Evolutionary conservation across 345 rosid genomes (phyloP).

Genomic region (rapeseed (Brassica napus)): DNA sequence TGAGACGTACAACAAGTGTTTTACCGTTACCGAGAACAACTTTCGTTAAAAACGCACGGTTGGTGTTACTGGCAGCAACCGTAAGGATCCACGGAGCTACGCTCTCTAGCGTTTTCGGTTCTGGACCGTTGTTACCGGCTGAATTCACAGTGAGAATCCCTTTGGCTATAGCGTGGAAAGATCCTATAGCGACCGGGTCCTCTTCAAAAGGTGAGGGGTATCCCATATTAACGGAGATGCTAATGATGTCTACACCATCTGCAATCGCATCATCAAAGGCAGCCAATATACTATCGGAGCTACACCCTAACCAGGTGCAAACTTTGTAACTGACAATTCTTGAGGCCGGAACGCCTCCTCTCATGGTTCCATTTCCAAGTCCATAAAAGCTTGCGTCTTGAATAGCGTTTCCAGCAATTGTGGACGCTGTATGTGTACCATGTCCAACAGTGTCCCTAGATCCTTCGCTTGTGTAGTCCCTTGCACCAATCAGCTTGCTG

Average conservation of each 20-base stretch:
- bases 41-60: conserved; percentile 42
- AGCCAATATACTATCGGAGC: conserved; percentile 29
- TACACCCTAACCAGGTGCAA: conserved; percentile 4
- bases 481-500: conserved; percentile 32
- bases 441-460: conserved; percentile 26
- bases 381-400: conserved; percentile 42
- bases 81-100: conserved; percentile 51
- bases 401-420: conserved; percentile 50
- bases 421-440: conserved; percentile 64
- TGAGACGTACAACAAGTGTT: conserved; percentile 42
- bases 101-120: background rate
- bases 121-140: conserved; percentile 46
- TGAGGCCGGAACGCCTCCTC: conserved; percentile 57
- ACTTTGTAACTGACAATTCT: conserved; percentile 47
- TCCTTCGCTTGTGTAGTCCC: conserved; percentile 37
- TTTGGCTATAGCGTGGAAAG: conserved; percentile 52
- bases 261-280: conserved; percentile 48
- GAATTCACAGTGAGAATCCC: conserved; percentile 47
- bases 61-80: conserved; percentile 51
- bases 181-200: conserved; percentile 47
- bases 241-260: conserved; percentile 47
- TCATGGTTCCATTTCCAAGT: conserved; percentile 46
- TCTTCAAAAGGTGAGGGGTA: background rate
- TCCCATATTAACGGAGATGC: conserved; percentile 26
- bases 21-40: conserved; percentile 47